Conservation (phyloP, 2,329 filamentous ascomycete genomes). For the Colletotrichum acutatum region DNA sequence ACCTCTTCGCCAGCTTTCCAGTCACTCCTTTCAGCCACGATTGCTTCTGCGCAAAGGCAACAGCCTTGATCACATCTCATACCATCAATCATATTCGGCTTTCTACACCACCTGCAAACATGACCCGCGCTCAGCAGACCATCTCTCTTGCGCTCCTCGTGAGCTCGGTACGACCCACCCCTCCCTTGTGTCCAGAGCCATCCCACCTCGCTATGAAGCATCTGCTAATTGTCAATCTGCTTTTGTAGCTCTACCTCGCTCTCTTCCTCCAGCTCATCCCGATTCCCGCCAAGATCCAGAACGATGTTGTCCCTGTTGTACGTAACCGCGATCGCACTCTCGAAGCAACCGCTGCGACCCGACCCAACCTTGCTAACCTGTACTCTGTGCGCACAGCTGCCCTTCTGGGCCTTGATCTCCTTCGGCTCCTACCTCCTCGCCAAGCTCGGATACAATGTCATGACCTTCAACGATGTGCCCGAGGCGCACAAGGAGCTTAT, state of each 20-base stretch:
- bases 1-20: slow-evolving; percentile 20
- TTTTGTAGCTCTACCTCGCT: slow-evolving; percentile 83
- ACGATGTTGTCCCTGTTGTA: slow-evolving; percentile 91
- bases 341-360: not conserved
- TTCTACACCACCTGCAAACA: slow-evolving; percentile 57
- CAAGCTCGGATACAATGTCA: slow-evolving; percentile 90
- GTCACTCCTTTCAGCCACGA: slow-evolving; percentile 27
- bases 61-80: no score
- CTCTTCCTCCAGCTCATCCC: slow-evolving; percentile 87
- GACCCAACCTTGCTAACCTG: slow-evolving; percentile 13
- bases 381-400: slow-evolving; percentile 70
- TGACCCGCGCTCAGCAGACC: slow-evolving; percentile 95
- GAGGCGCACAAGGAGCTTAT: slow-evolving; percentile 91
- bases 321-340: slow-evolving; percentile 47
- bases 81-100: not conserved
- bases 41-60: not conserved
- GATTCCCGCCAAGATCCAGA: slow-evolving; percentile 80
- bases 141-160: slow-evolving; percentile 88
- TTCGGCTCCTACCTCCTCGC: slow-evolving; percentile 93
- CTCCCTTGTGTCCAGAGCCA: not conserved
- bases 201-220: not conserved
- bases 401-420: slow-evolving; percentile 90
- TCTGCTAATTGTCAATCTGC: slow-evolving; percentile 35
- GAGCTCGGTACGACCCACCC: slow-evolving; percentile 75
- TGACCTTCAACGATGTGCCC: slow-evolving; percentile 97